phyloP scores from a whole-genome alignment of 2,329 filamentous ascomycete genomes.

The Xylaria sp. region DNA sequence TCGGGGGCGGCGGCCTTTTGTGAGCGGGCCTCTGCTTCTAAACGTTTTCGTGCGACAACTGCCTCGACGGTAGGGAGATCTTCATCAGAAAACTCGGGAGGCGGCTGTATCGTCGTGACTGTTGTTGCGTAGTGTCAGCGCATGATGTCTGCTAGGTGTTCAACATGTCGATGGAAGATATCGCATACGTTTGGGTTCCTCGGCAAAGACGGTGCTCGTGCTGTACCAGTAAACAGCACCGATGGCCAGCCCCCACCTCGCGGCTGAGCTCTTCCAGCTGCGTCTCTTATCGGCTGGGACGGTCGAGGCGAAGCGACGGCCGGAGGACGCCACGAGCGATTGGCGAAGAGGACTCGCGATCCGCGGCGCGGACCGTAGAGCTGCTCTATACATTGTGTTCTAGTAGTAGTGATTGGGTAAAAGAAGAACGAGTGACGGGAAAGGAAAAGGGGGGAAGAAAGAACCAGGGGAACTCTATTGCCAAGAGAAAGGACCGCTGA shows the following conservation, averaged over 20 bases:
- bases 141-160: neutral
- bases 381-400: conserved; percentile 63
- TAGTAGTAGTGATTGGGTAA: neutral
- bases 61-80: conserved; percentile 74
- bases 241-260: conserved; percentile 79
- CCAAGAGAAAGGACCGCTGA: neutral
- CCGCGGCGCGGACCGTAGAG: conserved; percentile 61
- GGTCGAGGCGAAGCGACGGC: conserved; percentile 66
- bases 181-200: conserved; percentile 78
- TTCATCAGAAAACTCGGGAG: conserved; percentile 65
- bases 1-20: conserved; percentile 43
- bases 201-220: conserved; percentile 86
- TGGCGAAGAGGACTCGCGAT: conserved; percentile 57
- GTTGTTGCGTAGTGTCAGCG: conserved; percentile 11
- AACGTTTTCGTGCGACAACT: conserved; percentile 72
- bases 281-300: conserved; percentile 72
- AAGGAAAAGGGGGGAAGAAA: conserved; percentile 7
- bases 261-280: conserved; percentile 81
- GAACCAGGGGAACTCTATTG: neutral
- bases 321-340: conserved; percentile 52
- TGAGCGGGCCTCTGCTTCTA: conserved; percentile 55
- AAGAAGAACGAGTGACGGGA: conserved; percentile 11
- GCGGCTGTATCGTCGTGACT: conserved; percentile 53
- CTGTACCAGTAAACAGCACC: conserved; percentile 93
- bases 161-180: conserved; percentile 6